Percentiles rank a stretch among this genome's conserved stretches.
Conservation (phyloP, 345 rosid genomes). For the Geranium brycei region DNA sequence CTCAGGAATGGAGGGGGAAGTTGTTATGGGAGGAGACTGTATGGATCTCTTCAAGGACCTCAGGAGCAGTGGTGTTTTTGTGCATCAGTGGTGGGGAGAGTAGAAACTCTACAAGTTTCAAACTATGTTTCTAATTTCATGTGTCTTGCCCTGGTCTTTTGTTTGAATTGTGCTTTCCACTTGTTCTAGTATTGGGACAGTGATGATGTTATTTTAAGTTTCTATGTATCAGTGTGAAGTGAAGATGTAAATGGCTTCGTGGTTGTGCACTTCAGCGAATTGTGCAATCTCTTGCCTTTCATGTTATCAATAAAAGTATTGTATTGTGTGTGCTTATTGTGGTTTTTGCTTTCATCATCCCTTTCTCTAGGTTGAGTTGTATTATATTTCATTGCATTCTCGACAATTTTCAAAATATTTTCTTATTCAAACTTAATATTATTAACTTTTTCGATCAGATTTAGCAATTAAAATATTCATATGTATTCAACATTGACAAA, state of each 20-base stretch:
- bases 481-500: too few relatives aligned
- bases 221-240: neutral
- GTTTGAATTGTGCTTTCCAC: neutral
- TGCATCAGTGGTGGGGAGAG: slow-evolving; percentile 77
- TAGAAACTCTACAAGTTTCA: slow-evolving; percentile 8
- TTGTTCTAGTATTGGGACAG: slow-evolving; percentile 1
- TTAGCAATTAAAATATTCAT: too few relatives aligned
- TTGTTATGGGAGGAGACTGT: slow-evolving; percentile 30
- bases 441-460: too few relatives aligned
- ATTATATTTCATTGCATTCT: too few relatives aligned
- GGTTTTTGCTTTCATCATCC: too few relatives aligned
- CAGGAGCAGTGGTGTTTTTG: slow-evolving; percentile 60
- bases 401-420: too few relatives aligned
- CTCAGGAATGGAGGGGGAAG: slow-evolving; percentile 18
- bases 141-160: neutral
- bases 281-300: too few relatives aligned
- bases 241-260: slow-evolving; percentile 18
- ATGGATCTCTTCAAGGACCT: slow-evolving; percentile 42
- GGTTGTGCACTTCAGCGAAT: slow-evolving; percentile 22
- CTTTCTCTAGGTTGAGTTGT: too few relatives aligned
- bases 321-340: too few relatives aligned
- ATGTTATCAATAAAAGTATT: too few relatives aligned
- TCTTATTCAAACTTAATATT: too few relatives aligned
- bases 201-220: neutral
- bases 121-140: neutral